A percentile compares a stretch with the other conserved stretches of the same genome.
phyloP scores from a whole-genome alignment of 2,329 filamentous ascomycete species.

The Arthrocladium fulminans region DNA sequence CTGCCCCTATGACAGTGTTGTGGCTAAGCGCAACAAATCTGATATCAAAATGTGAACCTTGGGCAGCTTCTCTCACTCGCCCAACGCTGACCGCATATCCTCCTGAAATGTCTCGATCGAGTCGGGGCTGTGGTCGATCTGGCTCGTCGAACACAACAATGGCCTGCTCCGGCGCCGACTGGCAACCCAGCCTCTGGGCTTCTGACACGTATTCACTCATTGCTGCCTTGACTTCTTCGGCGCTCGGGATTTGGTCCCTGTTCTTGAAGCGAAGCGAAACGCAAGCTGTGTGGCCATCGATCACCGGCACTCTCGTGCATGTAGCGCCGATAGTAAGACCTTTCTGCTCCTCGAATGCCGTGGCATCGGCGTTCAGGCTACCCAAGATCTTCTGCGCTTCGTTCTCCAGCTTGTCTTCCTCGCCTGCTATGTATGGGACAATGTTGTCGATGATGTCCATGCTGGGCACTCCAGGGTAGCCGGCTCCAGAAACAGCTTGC shows the following conservation, averaged over 20 bases:
- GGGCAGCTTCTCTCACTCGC: constrained; percentile 70
- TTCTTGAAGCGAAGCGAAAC: constrained; percentile 76
- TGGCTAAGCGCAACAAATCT: constrained; percentile 92
- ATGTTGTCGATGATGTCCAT: constrained; percentile 98
- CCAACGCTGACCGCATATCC: constrained; percentile 91
- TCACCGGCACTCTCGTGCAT: constrained; percentile 88
- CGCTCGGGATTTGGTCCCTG: constrained; percentile 58
- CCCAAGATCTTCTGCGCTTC: constrained; percentile 95
- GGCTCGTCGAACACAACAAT: constrained; percentile 85
- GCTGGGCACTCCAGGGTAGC: constrained; percentile 60
- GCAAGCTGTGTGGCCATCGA: constrained; percentile 93
- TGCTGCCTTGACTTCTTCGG: constrained; percentile 67
- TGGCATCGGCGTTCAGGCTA: constrained; percentile 58
- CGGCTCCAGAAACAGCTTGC: constrained; percentile 88
- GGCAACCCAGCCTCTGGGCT: constrained; percentile 73
- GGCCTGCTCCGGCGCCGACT: constrained; percentile 69
- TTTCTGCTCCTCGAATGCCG: constrained; percentile 66
- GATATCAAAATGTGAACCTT: constrained; percentile 79
- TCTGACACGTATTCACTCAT: constrained; percentile 75
- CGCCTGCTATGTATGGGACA: constrained; percentile 83
- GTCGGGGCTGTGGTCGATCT: constrained; percentile 80
- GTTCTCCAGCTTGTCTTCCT: constrained; percentile 92
- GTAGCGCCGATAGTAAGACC: constrained; percentile 71
- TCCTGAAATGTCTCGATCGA: constrained; percentile 75
- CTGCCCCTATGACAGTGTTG: constrained; percentile 85